Evolutionary conservation across 176 grass and related monocot species (phyloP), one percentile per base, ranked within the genome.

Genomic region (Musa troglodytarum): DNA sequence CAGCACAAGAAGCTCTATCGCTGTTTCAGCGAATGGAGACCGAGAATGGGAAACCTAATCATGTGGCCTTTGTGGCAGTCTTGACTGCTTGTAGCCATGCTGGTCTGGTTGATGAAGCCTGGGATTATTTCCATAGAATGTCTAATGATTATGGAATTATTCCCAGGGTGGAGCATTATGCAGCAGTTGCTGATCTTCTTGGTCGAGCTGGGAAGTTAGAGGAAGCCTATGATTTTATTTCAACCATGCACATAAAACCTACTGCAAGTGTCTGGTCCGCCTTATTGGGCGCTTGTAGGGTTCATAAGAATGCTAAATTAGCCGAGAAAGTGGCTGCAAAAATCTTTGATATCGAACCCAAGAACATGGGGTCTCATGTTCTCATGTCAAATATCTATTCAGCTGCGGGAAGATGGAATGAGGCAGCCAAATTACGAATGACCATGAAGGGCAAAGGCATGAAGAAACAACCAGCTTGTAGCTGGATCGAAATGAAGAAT

Each of bases 31-130:
- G 49, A 61, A 89, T 92, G 90, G 79, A 89, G 84, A 65, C 55
- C 49, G 74, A 75, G 73, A 86, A 82, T 63, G 69, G 43, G 49
- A 92, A 78, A 10, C 90, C 90, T 74, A 92, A 92, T 66, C 63
- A 88, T 72, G 29, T 92, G 68, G 81, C 86, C 2, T 92, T 92
- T 72, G 25, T 92, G 9, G 90, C 84, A 13, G 73, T 89, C 80
- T 79, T 92, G 52, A 89, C 90, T 80, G 81, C 90, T 21, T 92
- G 86, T 76, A 89, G 90, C 75, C 90, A 92, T 89, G 90, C 86
- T 80, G 90, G 90, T 75, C 80, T 92, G 70, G 84, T 92, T 66
- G 90, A 89, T 52, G 69, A 89, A 13, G 86, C 81, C 14, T 23
- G 81, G 79, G 84, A 86, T 50, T 89, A 84, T 77, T 92, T 92